Evolutionary conservation across 208 protist genomes (phyloP).

Genomic region (Trypanosoma scelopori): DNA sequence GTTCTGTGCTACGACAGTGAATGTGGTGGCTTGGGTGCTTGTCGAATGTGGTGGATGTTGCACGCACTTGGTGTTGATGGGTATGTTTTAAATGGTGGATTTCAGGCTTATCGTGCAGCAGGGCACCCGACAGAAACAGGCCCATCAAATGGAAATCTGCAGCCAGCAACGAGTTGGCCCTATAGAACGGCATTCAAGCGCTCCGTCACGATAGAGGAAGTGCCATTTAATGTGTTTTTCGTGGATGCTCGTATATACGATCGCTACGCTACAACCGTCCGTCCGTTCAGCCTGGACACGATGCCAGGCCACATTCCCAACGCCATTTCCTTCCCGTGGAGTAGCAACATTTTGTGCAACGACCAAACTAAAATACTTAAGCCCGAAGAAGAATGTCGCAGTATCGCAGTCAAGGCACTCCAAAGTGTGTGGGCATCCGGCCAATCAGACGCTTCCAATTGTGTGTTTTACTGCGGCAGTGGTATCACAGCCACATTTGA

Average conservation of each 20-base stretch:
- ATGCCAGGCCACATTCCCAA: constrained; percentile 77
- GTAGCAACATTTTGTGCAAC: constrained; percentile 19
- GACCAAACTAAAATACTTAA: constrained; percentile 33
- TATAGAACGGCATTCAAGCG: constrained; percentile 39
- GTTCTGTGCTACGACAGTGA: constrained; percentile 86
- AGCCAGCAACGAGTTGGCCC: constrained; percentile 39
- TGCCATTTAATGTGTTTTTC: constrained; percentile 55
- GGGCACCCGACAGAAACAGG: constrained; percentile 46
- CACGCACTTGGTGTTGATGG: constrained; percentile 70
- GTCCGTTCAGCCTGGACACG: constrained; percentile 49
- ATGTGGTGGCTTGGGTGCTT: constrained; percentile 68
- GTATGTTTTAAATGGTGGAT: constrained; percentile 79
- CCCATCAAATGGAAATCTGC: constrained; percentile 1
- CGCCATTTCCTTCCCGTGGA: constrained; percentile 62
- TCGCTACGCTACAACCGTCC: constrained; percentile 65
- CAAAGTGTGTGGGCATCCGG: constrained; percentile 18
- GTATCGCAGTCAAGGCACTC: constrained; percentile 40
- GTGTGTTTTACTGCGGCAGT: constrained; percentile 83
- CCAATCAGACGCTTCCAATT: constrained; percentile 41
- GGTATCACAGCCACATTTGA: constrained; percentile 79
- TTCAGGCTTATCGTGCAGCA: constrained; percentile 48
- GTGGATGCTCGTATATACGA: constrained; percentile 53
- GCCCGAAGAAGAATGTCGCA: constrained; percentile 44
- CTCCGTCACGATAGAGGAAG: constrained; percentile 36
- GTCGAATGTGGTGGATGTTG: constrained; percentile 91